Evolutionary conservation across 1,139 yeast species (phyloP).

Genomic region (Hemisphaericaspora xylofermentans): DNA sequence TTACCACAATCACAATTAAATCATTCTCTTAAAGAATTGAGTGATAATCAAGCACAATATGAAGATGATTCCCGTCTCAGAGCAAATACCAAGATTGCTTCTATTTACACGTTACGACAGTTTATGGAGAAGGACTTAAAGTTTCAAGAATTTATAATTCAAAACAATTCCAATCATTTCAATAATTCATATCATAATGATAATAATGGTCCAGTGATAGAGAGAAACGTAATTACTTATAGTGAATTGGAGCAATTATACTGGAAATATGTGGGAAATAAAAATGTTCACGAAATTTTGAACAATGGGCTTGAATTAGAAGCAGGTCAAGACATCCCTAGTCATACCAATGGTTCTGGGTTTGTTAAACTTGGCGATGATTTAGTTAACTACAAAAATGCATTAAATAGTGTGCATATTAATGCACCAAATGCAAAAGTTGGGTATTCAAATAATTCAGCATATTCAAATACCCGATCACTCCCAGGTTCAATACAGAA

Average conservation of each 20-base stretch:
- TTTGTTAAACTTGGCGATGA: constrained; percentile 16
- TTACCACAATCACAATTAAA: constrained; percentile 30
- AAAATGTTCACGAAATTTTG: constrained; percentile 8
- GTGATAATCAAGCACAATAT: constrained; percentile 17
- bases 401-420: constrained; percentile 12
- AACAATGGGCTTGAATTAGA: constrained; percentile 32
- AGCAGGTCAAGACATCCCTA: constrained; percentile 27
- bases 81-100: constrained; percentile 32
- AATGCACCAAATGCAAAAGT: constrained; percentile 9
- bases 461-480: neutral
- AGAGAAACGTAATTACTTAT: constrained; percentile 19
- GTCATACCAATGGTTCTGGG: constrained; percentile 14
- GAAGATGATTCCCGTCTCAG: constrained; percentile 31
- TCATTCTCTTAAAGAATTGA: constrained; percentile 21
- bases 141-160: constrained; percentile 36
- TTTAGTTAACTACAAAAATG: constrained; percentile 12
- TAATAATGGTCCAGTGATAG: constrained; percentile 8
- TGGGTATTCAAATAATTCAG: neutral
- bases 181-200: constrained; percentile 11
- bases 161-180: constrained; percentile 19
- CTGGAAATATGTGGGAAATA: constrained; percentile 28
- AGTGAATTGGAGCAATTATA: constrained; percentile 44
- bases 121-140: constrained; percentile 52
- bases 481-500: neutral
- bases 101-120: constrained; percentile 49